These are phyloP conservation scores for Scedosporium apiospermum DNA, from an alignment of 2,329 filamentous ascomycete species.

Conservation along the genomic window DNA sequence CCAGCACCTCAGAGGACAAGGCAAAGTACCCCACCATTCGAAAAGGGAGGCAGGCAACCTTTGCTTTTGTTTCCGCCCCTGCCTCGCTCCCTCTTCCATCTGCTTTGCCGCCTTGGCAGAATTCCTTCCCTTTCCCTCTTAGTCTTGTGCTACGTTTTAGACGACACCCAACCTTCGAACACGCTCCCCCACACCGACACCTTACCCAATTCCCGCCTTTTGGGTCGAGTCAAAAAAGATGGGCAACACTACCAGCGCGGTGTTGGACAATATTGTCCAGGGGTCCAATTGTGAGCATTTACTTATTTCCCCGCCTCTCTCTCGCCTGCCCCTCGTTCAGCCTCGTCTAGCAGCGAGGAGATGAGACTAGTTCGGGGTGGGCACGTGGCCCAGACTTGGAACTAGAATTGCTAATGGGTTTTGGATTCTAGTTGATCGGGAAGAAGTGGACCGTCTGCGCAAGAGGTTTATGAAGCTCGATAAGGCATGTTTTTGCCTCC, in stretches of 20 bases:
- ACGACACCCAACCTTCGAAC: background rate
- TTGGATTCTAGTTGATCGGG: slow-evolving; percentile 66
- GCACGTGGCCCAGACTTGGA: slow-evolving; percentile 67
- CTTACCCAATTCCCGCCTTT: background rate
- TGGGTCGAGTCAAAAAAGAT: slow-evolving; percentile 25
- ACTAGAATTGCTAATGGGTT: background rate
- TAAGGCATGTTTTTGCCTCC: slow-evolving; percentile 51
- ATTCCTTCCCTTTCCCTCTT: background rate
- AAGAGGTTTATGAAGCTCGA: slow-evolving; percentile 99
- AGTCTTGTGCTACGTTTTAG: background rate
- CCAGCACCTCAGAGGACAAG: background rate
- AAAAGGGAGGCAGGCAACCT: background rate
- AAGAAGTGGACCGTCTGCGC: slow-evolving; percentile 89
- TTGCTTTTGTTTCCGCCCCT: background rate
- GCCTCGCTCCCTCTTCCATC: background rate
- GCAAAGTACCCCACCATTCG: background rate
- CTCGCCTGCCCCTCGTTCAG: background rate
- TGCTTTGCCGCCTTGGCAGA: background rate
- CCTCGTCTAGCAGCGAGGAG: background rate
- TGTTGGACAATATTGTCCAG: slow-evolving; percentile 93
- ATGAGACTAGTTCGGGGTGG: slow-evolving; percentile 70
- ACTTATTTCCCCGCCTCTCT: slow-evolving; percentile 13
- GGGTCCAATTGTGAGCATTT: slow-evolving; percentile 73
- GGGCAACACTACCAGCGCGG: slow-evolving; percentile 61
- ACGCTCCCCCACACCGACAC: background rate